Evolutionary conservation across 129 eudicot species (phyloP).

Genomic region (Artemisia tridentata): DNA sequence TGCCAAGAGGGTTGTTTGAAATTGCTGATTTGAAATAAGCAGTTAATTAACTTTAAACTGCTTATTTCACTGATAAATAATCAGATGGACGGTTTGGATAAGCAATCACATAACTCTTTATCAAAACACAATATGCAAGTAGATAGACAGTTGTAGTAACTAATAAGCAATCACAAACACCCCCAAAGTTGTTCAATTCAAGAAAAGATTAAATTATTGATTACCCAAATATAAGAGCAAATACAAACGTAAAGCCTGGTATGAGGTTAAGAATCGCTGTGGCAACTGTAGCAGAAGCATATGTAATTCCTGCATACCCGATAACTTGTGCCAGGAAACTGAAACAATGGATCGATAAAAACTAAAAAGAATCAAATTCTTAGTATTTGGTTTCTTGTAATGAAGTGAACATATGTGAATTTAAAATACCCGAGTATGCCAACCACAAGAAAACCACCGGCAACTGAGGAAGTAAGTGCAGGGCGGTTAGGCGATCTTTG

Average conservation of each 20-base stretch:
- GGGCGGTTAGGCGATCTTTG: slow-evolving; percentile 46
- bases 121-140: too few relatives aligned
- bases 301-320: slow-evolving; percentile 51
- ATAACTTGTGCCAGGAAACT: slow-evolving; percentile 54
- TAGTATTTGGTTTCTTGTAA: neutral
- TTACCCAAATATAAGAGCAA: slow-evolving; percentile 61
- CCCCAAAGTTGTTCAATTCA: neutral
- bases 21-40: too few relatives aligned
- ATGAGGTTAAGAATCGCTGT: slow-evolving; percentile 57
- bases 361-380: neutral
- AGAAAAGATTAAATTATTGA: neutral
- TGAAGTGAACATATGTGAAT: slow-evolving; percentile 6
- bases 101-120: neutral
- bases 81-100: neutral
- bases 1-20: neutral
- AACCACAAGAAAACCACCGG: slow-evolving; percentile 50
- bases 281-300: slow-evolving; percentile 49
- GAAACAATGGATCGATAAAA: neutral
- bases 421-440: slow-evolving; percentile 47
- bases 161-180: too few relatives aligned
- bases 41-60: neutral
- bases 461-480: slow-evolving; percentile 28
- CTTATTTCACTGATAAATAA: too few relatives aligned
- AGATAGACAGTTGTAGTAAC: too few relatives aligned
- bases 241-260: slow-evolving; percentile 60